Percentiles rank a stretch among this genome's conserved stretches.
These are phyloP conservation scores for Fusarium algeriense DNA, from an alignment of 2,329 filamentous ascomycete genomes.

Conservation along the genomic window DNA sequence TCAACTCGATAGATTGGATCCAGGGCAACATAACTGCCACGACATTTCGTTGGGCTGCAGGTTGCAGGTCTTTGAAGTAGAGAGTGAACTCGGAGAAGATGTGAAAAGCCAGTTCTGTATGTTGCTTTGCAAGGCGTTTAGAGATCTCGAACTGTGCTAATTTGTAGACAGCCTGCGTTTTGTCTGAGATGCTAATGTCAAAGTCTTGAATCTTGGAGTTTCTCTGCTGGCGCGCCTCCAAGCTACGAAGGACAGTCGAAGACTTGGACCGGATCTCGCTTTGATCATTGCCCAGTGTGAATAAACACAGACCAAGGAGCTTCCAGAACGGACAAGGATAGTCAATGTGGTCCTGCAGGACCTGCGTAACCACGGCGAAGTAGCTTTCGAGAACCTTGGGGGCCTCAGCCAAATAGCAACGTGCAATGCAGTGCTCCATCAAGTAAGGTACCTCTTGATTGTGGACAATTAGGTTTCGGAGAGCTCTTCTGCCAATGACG, in stretches of 20 bases:
- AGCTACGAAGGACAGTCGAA: slow-evolving; percentile 79
- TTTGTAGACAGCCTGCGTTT: slow-evolving; percentile 98
- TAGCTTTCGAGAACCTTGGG: slow-evolving; percentile 93
- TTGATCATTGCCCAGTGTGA: slow-evolving; percentile 91
- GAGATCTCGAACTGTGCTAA: slow-evolving; percentile 97
- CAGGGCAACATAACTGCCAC: slow-evolving; percentile 95
- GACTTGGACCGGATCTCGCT: slow-evolving; percentile 91
- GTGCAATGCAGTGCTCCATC: slow-evolving; percentile 88
- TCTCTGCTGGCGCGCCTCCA: slow-evolving; percentile 82
- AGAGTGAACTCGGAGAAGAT: slow-evolving; percentile 96
- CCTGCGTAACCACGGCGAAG: slow-evolving; percentile 90
- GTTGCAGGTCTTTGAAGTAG: slow-evolving; percentile 89
- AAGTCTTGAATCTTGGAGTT: slow-evolving; percentile 96
- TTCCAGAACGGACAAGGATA: slow-evolving; percentile 92
- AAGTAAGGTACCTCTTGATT: slow-evolving; percentile 90
- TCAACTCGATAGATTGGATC: slow-evolving; percentile 94
- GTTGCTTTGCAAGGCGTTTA: slow-evolving; percentile 86
- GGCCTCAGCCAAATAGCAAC: slow-evolving; percentile 86
- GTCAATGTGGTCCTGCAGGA: slow-evolving; percentile 84
- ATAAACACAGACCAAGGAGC: slow-evolving; percentile 86
- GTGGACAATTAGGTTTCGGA: slow-evolving; percentile 90
- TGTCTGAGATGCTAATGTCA: slow-evolving; percentile 98
- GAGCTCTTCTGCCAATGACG: slow-evolving; percentile 85
- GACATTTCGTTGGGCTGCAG: slow-evolving; percentile 89
- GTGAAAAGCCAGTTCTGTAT: slow-evolving; percentile 89